Conservation (phyloP, 1,139 yeast species). For the Starmera stellimalicola region DNA sequence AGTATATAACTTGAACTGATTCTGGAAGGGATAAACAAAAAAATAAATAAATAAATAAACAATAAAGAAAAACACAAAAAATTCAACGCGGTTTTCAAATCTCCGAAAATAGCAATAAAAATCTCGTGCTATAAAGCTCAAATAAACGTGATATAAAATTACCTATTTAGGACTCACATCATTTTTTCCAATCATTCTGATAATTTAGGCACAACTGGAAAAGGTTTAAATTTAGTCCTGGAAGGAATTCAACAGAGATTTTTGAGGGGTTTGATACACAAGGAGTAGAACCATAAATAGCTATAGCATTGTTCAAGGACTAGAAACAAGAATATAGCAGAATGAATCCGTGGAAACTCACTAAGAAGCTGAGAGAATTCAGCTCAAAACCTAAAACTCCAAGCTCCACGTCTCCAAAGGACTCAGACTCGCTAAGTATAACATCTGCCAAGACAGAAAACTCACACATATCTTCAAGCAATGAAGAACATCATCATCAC, state of each 20-base stretch:
- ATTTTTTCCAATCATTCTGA: too few species aligned
- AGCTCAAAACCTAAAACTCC: neutral
- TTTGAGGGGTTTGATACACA: neutral
- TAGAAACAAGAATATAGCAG: too few species aligned
- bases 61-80: neutral
- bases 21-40: neutral
- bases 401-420: neutral
- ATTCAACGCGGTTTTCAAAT: neutral
- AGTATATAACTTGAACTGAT: too few species aligned
- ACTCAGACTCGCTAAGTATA: neutral
- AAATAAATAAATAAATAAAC: neutral
- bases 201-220: too few species aligned
- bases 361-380: constrained; percentile 22
- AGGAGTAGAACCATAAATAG: neutral
- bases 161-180: too few species aligned
- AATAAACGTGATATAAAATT: too few species aligned
- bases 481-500: neutral
- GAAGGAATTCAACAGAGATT: neutral
- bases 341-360: constrained; percentile 26
- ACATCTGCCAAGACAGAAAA: neutral
- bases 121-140: neutral
- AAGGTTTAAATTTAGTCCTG: too few species aligned
- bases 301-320: too few species aligned
- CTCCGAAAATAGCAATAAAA: neutral
- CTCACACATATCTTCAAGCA: constrained; percentile 16